Conservation (phyloP, 257 asterid species). For the Solanum chiquidenum region DNA sequence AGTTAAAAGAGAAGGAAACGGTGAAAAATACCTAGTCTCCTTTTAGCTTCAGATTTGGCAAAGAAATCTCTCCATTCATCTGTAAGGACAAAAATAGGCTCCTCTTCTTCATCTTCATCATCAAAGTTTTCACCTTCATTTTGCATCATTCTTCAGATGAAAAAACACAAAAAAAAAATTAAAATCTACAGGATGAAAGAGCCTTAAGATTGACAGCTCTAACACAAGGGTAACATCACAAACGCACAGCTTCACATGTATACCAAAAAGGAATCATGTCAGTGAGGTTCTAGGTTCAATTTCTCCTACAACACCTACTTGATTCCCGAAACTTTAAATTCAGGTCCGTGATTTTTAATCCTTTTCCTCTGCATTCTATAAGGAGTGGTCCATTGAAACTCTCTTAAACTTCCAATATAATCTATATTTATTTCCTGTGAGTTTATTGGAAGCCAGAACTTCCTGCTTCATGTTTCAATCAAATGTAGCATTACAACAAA, state of each 20-base stretch:
- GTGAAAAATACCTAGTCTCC: constrained; percentile 44
- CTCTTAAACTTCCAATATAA: not conserved
- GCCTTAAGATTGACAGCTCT: not conserved
- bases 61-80: constrained; percentile 92
- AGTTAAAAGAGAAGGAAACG: not conserved
- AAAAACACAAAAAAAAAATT: not conserved
- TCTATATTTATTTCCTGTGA: not conserved
- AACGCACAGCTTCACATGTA: not conserved
- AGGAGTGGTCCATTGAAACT: not conserved
- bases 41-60: constrained; percentile 82
- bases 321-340: not conserved
- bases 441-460: not conserved
- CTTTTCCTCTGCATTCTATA: not conserved
- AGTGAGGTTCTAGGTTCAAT: not conserved
- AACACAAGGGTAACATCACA: not conserved
- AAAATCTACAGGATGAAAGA: not conserved
- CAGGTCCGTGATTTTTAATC: not conserved
- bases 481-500: not conserved
- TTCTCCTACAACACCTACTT: not conserved
- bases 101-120: constrained; percentile 59
- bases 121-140: constrained; percentile 25
- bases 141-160: constrained; percentile 16
- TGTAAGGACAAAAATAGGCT: constrained; percentile 64
- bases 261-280: not conserved
- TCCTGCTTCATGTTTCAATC: not conserved